Conservation (phyloP, 805 yeast genomes). For the Middelhovenomyces tepae region DNA sequence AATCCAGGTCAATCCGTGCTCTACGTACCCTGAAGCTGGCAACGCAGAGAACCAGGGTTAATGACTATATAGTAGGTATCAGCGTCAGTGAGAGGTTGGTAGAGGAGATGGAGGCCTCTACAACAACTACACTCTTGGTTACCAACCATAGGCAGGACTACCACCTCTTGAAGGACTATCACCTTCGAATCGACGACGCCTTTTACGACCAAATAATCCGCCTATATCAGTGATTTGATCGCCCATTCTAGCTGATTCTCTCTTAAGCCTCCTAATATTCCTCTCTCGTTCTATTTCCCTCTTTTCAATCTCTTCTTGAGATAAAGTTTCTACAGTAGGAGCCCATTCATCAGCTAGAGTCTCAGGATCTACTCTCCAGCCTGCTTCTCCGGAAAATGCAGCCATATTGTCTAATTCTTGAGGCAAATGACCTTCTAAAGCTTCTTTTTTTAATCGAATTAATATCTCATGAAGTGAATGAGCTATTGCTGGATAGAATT, state of each 20-base stretch:
- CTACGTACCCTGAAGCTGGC: no score
- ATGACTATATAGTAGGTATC: no score
- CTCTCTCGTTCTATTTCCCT: constrained; percentile 93
- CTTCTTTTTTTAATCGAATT: constrained; percentile 68
- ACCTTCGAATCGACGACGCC: constrained; percentile 20
- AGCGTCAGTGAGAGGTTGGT: no score
- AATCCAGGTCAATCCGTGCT: no score
- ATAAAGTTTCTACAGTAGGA: constrained; percentile 76
- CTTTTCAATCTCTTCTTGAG: constrained; percentile 89
- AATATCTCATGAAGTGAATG: constrained; percentile 78
- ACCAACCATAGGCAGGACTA: constrained; percentile 6
- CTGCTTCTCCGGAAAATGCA: constrained; percentile 53
- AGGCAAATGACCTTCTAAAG: constrained; percentile 57
- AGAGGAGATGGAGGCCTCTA: no score
- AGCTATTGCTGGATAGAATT: constrained; percentile 83
- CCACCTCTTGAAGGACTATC: constrained; percentile 12
- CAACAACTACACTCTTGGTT: no score
- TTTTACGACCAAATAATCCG: constrained; percentile 25
- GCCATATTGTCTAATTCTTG: constrained; percentile 48
- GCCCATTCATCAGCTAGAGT: constrained; percentile 76
- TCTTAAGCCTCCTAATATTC: constrained; percentile 80
- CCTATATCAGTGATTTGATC: constrained; percentile 37
- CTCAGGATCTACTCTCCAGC: constrained; percentile 65
- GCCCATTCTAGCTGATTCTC: constrained; percentile 75
- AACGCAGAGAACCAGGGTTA: no score